Base-by-base conservation (phyloP, 129 eudicot species). In the Deinandra increscens region DNA sequence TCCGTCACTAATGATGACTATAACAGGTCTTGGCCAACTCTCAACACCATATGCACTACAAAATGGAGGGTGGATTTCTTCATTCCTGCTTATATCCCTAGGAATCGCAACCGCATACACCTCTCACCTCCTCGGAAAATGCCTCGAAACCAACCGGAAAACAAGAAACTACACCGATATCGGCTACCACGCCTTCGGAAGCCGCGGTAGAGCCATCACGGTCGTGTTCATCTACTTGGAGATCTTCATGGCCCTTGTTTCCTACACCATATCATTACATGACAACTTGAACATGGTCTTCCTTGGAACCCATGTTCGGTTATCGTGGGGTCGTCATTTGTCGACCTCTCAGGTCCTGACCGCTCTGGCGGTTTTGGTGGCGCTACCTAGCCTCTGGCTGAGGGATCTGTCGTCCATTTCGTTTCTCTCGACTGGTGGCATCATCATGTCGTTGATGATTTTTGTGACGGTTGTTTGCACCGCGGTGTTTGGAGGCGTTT, bases 191-290 rank as follows among this genome's bases (percentile, higher is more conserved):
- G 96, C 97, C 41, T 91, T 85, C 13, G 96, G 96, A 65, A 51
- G 48, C 4, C 78, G 69, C 8, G 97, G 97, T 70, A 77, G 78
- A 81, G 48, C 79, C 44, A 41, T 86, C 66, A 85, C 93, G 0
- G 68, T 85, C 3, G 54, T 80, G 3, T 88, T 91, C 83, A 84
- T 91, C 64, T 88, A 83, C 84, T 17, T 86, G 60, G 97, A 91
- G 44, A 85, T 91, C 23, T 91, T 91, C 83, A 85, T 91, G 97
- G 81, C 96, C 23, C 97, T 91, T 22, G 91, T 91, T 46, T 91
- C 97, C 53, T 91, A 91, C 84, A 91, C 97, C 14, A 91, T 91
- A 39, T 88, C 97, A 3, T 94, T 91, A n/a, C 97, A 91, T 20
- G 97, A 91, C 79, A 91, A 88, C 83, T 42, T 91, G 26, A 73